Percentiles rank a stretch among this genome's conserved stretches.
Conservation (phyloP, 768 basidiomycete species). For the Pulveroboletus frians region DNA sequence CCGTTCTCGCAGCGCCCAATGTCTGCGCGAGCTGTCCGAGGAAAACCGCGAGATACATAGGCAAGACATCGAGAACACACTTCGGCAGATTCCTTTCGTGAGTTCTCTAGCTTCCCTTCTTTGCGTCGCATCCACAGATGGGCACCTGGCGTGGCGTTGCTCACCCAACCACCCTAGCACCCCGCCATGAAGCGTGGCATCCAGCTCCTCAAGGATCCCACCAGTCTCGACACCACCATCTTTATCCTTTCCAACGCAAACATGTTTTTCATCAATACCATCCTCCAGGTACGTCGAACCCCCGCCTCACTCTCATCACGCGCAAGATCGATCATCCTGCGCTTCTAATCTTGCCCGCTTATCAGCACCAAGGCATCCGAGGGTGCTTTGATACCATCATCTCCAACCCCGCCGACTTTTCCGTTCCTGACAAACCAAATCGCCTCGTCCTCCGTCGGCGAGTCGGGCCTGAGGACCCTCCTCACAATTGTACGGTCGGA, state of each 20-base stretch:
- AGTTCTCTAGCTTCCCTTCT: slow-evolving; percentile 21
- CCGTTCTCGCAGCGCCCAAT: slow-evolving; percentile 48
- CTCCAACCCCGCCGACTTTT: slow-evolving; percentile 91
- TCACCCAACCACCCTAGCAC: slow-evolving; percentile 50
- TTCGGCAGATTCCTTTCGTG: slow-evolving; percentile 84
- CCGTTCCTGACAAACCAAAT: slow-evolving; percentile 49
- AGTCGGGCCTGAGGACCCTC: slow-evolving; percentile 69
- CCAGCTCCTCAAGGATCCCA: slow-evolving; percentile 60
- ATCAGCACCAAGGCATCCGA: slow-evolving; percentile 67
- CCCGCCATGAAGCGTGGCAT: slow-evolving; percentile 95
- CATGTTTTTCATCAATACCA: slow-evolving; percentile 83
- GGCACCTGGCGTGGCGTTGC: not conserved
- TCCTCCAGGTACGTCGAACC: slow-evolving; percentile 58
- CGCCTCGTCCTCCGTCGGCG: slow-evolving; percentile 72
- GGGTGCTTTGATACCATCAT: slow-evolving; percentile 77
- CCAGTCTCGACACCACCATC: slow-evolving; percentile 64
- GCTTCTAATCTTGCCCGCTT: not conserved
- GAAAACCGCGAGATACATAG: slow-evolving; percentile 63
- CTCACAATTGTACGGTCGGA: slow-evolving; percentile 80
- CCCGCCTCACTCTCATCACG: not conserved
- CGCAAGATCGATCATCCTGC: not conserved
- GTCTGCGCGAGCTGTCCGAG: slow-evolving; percentile 53
- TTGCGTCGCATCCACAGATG: not conserved
- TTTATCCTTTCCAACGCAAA: slow-evolving; percentile 95
- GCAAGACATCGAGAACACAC: slow-evolving; percentile 70